Base-by-base conservation (phyloP, 345 rosid species). In the Euphorbia lathyris region DNA sequence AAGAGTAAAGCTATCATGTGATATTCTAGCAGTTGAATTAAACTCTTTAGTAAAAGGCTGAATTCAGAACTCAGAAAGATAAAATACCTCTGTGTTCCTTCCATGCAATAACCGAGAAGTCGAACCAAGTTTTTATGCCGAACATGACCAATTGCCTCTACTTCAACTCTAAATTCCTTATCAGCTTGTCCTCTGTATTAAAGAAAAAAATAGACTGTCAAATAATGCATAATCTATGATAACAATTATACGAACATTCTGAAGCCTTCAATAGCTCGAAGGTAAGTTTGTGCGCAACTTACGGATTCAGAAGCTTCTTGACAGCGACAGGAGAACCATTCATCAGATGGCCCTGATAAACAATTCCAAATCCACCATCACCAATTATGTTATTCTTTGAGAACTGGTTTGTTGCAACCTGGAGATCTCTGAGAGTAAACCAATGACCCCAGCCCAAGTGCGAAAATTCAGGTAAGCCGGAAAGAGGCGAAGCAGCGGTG, bases 371-470 rank as follows among this genome's bases (percentile, higher is more conserved):
- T 13, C 98, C 98, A 60, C 98, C 98, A 78, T 91, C 98, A 65
- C 98, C 98, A 11, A 94, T 90, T 58, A 91, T 81, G 72, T 88
- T 90, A 70, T 91, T 96, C 79, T 82, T 90, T 7, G 95, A 76
- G 77, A 94, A 94, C 65, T 82, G 85, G 68, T 80, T 83, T 19
- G 97, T 94, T n/a, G 95, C 95, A 23, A 83, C 75, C 34, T 91
- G 91, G 56, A 94, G 88, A 73, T 94, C 98, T 76, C 98, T 84
- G 63, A 94, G 82, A 56, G 97, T 94, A 82, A 94, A 94, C 98
- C 98, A 94, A 62, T 91, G 98, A 51, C 98, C 98, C 98, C 98
- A 94, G 58, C 97, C 98, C 43, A 90, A 83, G 47, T 85, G 95
- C 22, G 98, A 91, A 76, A 84, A 87, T 66, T 94, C 97, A 20